Conservation (phyloP, 495 filamentous ascomycete species). For the Oidiodendron maius region DNA sequence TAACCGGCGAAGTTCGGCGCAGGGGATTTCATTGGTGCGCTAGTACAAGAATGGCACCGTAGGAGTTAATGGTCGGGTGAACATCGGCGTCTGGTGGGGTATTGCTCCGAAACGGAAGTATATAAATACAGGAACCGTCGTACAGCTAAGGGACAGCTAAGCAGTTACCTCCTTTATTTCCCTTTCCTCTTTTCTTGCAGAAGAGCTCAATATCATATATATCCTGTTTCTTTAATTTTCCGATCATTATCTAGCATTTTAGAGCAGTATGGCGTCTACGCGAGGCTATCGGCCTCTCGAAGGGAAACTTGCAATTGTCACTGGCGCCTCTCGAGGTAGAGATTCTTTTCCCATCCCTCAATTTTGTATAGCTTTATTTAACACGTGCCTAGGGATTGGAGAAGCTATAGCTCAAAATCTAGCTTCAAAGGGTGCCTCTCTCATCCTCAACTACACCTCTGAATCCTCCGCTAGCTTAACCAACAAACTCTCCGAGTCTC, state of each 20-base stretch:
- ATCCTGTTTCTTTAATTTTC: not conserved
- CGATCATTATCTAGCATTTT: not conserved
- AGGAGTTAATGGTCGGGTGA: not conserved
- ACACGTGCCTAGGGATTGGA: constrained; percentile 63
- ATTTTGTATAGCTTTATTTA: constrained; percentile 6
- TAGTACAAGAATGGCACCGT: not conserved
- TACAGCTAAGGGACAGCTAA: not conserved
- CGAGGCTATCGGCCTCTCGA: constrained; percentile 35
- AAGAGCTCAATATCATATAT: not conserved
- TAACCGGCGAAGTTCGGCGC: not conserved
- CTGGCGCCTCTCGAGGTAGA: constrained; percentile 68
- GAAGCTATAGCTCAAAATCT: constrained; percentile 77
- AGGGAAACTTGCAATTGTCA: constrained; percentile 71
- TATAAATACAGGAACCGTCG: too few relatives aligned
- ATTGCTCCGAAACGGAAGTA: too few relatives aligned
- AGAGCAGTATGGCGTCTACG: constrained; percentile 15
- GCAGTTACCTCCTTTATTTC: not conserved
- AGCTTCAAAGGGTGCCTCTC: constrained; percentile 62
- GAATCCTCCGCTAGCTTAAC: constrained; percentile 39
- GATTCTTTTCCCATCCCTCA: not conserved
- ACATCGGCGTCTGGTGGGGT: not conserved
- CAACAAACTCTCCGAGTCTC: constrained; percentile 29
- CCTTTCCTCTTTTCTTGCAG: not conserved
- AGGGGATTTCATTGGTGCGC: constrained; percentile 1
- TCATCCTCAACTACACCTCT: constrained; percentile 72